A percentile compares a stretch with the other conserved stretches of the same genome.
Conservation (phyloP, 148 eudicot genomes). For the Cornus kousa region DNA sequence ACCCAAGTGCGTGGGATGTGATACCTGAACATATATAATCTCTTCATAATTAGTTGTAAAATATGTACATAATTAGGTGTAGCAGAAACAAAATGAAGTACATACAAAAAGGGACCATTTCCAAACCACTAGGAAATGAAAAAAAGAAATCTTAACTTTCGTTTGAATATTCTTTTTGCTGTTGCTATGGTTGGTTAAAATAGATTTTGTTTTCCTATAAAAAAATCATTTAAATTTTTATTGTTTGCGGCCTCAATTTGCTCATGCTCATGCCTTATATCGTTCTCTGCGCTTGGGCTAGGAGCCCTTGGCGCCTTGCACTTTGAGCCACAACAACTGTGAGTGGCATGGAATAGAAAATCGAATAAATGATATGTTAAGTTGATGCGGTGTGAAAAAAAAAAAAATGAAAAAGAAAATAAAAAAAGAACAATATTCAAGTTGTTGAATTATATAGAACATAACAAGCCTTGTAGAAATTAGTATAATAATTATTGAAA, state of each 20-base stretch:
- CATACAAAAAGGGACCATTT: background rate
- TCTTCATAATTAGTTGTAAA: background rate
- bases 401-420: background rate
- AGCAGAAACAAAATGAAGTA: background rate
- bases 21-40: constrained; percentile 28
- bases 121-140: background rate
- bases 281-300: too few relatives aligned
- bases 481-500: background rate
- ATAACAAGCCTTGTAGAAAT: background rate
- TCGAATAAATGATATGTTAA: background rate
- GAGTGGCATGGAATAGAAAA: too few relatives aligned
- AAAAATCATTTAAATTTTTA: background rate
- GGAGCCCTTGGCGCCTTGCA: too few relatives aligned
- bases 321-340: too few relatives aligned
- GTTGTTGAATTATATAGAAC: background rate
- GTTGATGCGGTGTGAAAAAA: background rate
- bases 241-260: background rate
- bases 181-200: background rate
- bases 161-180: background rate
- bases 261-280: too few relatives aligned
- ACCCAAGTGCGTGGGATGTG: constrained; percentile 57
- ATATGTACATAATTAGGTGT: background rate
- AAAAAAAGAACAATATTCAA: background rate
- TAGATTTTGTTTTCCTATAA: background rate
- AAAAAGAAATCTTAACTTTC: background rate